Percentiles rank a stretch among this genome's conserved stretches.
Evolutionary conservation across 257 asterid species (phyloP).

Genomic region (Salvia rosmarinus): DNA sequence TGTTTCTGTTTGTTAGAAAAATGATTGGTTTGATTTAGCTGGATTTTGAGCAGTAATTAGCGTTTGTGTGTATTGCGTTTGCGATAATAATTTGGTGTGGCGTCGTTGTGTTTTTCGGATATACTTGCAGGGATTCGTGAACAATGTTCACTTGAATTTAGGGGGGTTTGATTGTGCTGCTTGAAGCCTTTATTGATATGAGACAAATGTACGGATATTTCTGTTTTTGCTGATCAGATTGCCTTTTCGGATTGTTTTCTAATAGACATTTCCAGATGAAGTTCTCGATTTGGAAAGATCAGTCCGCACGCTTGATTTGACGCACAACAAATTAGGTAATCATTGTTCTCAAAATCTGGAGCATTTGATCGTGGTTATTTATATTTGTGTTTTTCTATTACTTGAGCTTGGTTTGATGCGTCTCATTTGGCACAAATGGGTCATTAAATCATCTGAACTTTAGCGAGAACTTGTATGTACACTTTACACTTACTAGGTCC

Average conservation of each 20-base stretch:
- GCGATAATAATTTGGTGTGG: not conserved
- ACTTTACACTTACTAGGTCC: not conserved
- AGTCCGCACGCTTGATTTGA: conserved; percentile 91
- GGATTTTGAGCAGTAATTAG: conserved; percentile 6
- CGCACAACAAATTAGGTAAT: conserved; percentile 79
- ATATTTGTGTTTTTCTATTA: conserved; percentile 2
- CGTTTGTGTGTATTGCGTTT: not conserved
- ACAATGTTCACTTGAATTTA: not conserved
- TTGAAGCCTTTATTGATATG: not conserved
- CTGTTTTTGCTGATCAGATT: conserved; percentile 28
- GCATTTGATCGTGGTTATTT: conserved; percentile 13
- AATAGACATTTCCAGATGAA: conserved; percentile 85
- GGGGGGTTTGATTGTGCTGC: conserved; percentile 22
- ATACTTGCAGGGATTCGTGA: not conserved
- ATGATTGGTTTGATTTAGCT: not conserved
- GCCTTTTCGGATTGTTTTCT: conserved; percentile 6
- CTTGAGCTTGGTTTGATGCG: conserved; percentile 13
- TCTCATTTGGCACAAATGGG: not conserved
- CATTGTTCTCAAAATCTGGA: conserved; percentile 18
- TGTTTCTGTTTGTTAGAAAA: not conserved
- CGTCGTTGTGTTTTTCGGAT: not conserved
- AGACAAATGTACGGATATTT: not conserved
- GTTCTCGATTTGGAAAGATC: conserved; percentile 79
- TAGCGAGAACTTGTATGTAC: not conserved
- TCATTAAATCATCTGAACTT: conserved; percentile 9